Evolutionary conservation across 1,139 yeast genomes (phyloP), one percentile per base, ranked within the genome.

Genomic region (Saccharomyces hybrid): DNA sequence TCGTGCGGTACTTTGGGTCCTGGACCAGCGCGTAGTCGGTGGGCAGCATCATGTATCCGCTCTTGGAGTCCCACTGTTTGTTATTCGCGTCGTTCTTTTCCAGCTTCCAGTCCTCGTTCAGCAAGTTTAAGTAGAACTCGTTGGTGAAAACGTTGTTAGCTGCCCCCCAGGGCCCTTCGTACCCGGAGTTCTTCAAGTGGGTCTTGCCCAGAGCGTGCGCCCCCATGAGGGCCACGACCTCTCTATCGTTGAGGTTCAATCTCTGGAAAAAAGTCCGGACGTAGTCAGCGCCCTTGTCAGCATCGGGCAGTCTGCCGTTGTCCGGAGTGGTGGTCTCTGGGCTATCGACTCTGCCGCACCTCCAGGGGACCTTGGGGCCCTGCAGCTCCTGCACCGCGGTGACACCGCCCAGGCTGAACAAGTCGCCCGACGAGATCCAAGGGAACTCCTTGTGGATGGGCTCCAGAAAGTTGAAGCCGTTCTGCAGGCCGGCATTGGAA

Each of bases 141-240:
- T 88, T 89, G 62, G 93, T 83, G 72, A 91, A 88, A 72, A 80
- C 75, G 62, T 90, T 90, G 64, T 89, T 88, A 46, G 90, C 84
- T 56, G 91, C 93, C 55, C 93, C 95, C 98, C 98, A 91, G 52
- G 96, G 96, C 51, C 97, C 97, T 58, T 86, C 95, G 70, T 75
- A 91, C 2, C 97, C 97, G 11, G 86, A 78, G 60, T 77, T 76
- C 50, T 74, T 65, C 34, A 76, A 70, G 72, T 88, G 96, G 67
- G 96, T 87, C 57, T 78, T 73, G 58, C 97, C 97, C 60, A 89
- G 77, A 57, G 87, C 82, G 72, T 90, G 97, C 44, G 96, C 96
- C 60, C 97, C 97, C 64, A 88, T 77, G 61, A 90, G 76, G 47
- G 93, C 91, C 54, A 87, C 96, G 60, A 86, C 85, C 72, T 90